Evolutionary conservation across 257 asterid species (phyloP).

Genomic region (Ligustrum vulgare): DNA sequence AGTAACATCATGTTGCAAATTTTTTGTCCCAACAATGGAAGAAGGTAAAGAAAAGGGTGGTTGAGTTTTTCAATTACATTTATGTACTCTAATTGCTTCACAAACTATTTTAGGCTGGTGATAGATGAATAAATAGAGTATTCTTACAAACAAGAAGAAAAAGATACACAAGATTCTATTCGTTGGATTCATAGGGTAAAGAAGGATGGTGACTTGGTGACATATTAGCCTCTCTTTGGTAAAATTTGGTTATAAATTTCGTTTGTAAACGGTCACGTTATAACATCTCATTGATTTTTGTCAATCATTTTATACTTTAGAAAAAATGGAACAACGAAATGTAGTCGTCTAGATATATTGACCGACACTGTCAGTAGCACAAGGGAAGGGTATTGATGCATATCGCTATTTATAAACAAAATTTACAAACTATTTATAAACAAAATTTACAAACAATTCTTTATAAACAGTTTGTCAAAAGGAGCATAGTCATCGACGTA

Average conservation of each 20-base stretch:
- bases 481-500: not conserved
- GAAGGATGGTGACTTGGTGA: not conserved
- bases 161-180: not conserved
- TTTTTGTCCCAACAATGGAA: not conserved
- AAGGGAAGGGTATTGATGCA: too few relatives aligned
- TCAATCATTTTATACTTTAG: too few relatives aligned
- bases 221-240: not conserved
- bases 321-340: too few relatives aligned
- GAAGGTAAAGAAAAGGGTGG: not conserved
- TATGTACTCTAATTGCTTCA: not conserved
- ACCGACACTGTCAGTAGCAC: too few relatives aligned
- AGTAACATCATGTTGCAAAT: conserved; percentile 25
- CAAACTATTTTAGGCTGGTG: not conserved
- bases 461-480: too few relatives aligned
- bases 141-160: not conserved
- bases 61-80: not conserved
- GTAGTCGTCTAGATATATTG: too few relatives aligned
- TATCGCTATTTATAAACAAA: too few relatives aligned
- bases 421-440: too few relatives aligned
- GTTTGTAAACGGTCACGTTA: too few relatives aligned
- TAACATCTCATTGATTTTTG: too few relatives aligned
- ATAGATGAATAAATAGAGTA: not conserved
- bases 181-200: not conserved
- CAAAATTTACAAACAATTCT: too few relatives aligned
- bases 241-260: too few relatives aligned